Conservation (phyloP, 2,329 filamentous ascomycete species). For the Apiospora koreana region DNA sequence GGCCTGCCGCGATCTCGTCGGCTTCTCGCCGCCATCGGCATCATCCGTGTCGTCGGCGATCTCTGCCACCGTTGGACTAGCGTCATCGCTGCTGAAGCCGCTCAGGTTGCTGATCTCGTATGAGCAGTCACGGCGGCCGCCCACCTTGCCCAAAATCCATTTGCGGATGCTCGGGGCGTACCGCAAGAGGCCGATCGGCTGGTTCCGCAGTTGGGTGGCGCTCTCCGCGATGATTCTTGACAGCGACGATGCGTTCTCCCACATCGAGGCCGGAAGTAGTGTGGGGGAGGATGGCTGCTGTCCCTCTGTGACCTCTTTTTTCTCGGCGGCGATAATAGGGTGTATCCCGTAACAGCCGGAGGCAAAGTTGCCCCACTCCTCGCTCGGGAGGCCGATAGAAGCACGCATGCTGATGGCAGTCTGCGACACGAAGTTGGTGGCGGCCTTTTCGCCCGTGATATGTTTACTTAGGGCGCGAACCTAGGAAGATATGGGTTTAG, state of each 20-base stretch:
- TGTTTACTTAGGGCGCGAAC: constrained; percentile 36
- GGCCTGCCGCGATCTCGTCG: not conserved
- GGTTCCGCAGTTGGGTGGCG: constrained; percentile 25
- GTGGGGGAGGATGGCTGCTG: not conserved
- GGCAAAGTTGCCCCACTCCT: constrained; percentile 39
- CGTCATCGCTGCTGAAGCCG: constrained; percentile 31
- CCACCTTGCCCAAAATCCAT: constrained; percentile 41
- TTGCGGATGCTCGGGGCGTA: constrained; percentile 40
- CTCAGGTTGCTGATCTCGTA: constrained; percentile 49
- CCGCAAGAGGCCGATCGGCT: constrained; percentile 41
- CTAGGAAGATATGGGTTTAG: not conserved
- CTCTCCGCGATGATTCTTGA: constrained; percentile 34
- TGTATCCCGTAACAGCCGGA: constrained; percentile 30
- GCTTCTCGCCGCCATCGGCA: too few relatives aligned
- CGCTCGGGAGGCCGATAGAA: constrained; percentile 29
- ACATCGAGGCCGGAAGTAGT: constrained; percentile 27
- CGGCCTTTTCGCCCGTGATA: constrained; percentile 22
- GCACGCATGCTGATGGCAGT: constrained; percentile 43
- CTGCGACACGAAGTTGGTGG: constrained; percentile 37
- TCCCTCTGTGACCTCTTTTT: not conserved
- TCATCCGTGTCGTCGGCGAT: too few relatives aligned
- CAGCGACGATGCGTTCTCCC: constrained; percentile 33
- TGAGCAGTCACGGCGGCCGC: constrained; percentile 38
- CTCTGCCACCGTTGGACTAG: too few relatives aligned
- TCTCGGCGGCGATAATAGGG: constrained; percentile 12